phyloP scores from a whole-genome alignment of 306 rosid species.

The Trifolium dubium region DNA sequence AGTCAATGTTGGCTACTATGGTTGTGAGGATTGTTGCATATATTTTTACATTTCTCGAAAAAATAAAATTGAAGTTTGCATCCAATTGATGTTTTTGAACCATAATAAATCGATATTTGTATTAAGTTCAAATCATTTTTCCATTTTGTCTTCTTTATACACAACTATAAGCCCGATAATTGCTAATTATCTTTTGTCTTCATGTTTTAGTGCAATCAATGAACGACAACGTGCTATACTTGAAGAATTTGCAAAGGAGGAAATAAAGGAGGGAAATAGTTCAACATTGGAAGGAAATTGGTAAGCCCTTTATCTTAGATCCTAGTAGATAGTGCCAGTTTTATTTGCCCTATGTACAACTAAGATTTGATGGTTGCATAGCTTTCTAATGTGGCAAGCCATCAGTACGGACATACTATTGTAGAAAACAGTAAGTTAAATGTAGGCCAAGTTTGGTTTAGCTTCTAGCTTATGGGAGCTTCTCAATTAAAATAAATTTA shows the following conservation, averaged over 20 bases:
- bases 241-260: slow-evolving; percentile 89
- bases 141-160: slow-evolving; percentile 23
- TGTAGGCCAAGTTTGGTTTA: background rate
- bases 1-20: too few relatives aligned
- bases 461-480: slow-evolving; percentile 3
- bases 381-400: slow-evolving; percentile 33
- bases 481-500: slow-evolving; percentile 6
- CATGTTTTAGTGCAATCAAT: slow-evolving; percentile 59
- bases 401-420: slow-evolving; percentile 1
- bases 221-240: slow-evolving; percentile 85
- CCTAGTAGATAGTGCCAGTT: slow-evolving; percentile 18
- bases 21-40: too few relatives aligned
- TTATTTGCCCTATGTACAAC: slow-evolving; percentile 8
- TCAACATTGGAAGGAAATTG: slow-evolving; percentile 63
- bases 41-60: background rate
- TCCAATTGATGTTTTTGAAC: slow-evolving; percentile 19
- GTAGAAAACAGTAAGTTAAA: slow-evolving; percentile 27
- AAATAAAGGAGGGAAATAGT: slow-evolving; percentile 61
- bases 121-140: slow-evolving; percentile 28
- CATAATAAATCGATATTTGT: slow-evolving; percentile 22
- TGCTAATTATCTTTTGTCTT: slow-evolving; percentile 36
- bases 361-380: slow-evolving; percentile 37
- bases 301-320: slow-evolving; percentile 48
- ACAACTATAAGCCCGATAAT: background rate
- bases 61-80: slow-evolving; percentile 16